A percentile compares a stretch with the other conserved stretches of the same genome.
Conservation (phyloP, 208 protist species). For the Novymonas esmeraldas region DNA sequence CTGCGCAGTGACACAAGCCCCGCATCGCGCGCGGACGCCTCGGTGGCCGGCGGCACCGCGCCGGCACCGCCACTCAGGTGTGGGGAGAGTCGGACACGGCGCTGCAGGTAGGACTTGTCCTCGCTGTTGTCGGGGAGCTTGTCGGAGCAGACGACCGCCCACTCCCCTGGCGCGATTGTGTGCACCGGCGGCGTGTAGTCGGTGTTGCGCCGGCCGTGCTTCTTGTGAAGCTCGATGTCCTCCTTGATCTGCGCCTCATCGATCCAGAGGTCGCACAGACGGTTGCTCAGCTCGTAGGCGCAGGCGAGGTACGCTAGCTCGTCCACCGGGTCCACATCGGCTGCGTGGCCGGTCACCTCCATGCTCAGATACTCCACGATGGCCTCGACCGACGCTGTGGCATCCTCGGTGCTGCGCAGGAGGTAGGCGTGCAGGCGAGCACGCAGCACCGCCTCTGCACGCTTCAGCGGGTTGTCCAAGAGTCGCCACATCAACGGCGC, state of each 20-base stretch:
- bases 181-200: slow-evolving; percentile 25
- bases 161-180: slow-evolving; percentile 12
- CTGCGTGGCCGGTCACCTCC: not conserved
- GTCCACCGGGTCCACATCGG: not conserved
- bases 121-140: slow-evolving; percentile 1
- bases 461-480: slow-evolving; percentile 20
- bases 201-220: slow-evolving; percentile 19
- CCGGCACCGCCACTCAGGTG: not conserved
- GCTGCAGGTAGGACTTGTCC: not conserved
- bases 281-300: slow-evolving; percentile 48
- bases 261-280: slow-evolving; percentile 54
- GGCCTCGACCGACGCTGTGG: slow-evolving; percentile 11
- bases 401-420: slow-evolving; percentile 18
- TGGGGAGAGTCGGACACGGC: slow-evolving; percentile 13
- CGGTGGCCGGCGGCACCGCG: not conserved
- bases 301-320: slow-evolving; percentile 26
- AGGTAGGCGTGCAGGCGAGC: slow-evolving; percentile 29
- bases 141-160: slow-evolving; percentile 28
- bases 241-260: slow-evolving; percentile 19
- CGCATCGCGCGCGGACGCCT: too few relatives aligned
- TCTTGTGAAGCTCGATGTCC: slow-evolving; percentile 19
- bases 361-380: slow-evolving; percentile 9
- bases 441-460: slow-evolving; percentile 27
- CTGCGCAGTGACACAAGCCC: too few relatives aligned
- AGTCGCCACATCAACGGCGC: slow-evolving; percentile 18